Conservation (phyloP, 352 stramenopile genomes). For the Halophytophthora polymorphica region DNA sequence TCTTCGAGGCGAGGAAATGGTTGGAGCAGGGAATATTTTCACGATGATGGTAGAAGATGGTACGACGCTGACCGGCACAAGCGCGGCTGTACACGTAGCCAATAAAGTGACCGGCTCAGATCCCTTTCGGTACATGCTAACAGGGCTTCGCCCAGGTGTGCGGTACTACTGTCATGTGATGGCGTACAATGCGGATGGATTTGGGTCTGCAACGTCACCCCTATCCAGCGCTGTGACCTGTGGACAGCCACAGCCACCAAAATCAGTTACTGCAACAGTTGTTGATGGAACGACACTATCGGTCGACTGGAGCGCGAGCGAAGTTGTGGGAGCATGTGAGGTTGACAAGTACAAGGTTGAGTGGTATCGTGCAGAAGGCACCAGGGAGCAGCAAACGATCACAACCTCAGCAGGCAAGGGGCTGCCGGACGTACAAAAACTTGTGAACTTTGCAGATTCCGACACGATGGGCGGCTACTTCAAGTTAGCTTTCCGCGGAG, state of each 20-base stretch:
- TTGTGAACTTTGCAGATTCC: constrained; percentile 59
- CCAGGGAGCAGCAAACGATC: constrained; percentile 65
- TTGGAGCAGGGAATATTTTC: constrained; percentile 90
- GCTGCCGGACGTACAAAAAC: constrained; percentile 58
- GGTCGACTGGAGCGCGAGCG: constrained; percentile 45
- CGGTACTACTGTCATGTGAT: constrained; percentile 81
- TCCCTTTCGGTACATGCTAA: constrained; percentile 74
- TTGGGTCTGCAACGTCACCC: constrained; percentile 44
- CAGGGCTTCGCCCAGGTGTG: constrained; percentile 41
- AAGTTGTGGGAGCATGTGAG: constrained; percentile 27
- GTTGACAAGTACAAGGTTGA: constrained; percentile 75
- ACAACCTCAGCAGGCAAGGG: constrained; percentile 69
- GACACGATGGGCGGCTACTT: constrained; percentile 63
- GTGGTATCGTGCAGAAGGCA: constrained; percentile 65
- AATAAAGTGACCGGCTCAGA: constrained; percentile 91
- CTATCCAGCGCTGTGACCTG: constrained; percentile 54
- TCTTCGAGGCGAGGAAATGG: constrained; percentile 86
- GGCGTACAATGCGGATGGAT: constrained; percentile 67
- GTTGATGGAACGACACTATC: constrained; percentile 52
- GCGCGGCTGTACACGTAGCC: constrained; percentile 52
- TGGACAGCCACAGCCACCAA: constrained; percentile 41
- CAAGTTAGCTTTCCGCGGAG: constrained; percentile 54
- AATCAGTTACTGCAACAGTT: constrained; percentile 43
- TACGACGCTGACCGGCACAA: constrained; percentile 57
- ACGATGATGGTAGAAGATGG: constrained; percentile 58